phyloP scores from a whole-genome alignment of 2,329 filamentous ascomycete species.

The Corynespora cassiicola region DNA sequence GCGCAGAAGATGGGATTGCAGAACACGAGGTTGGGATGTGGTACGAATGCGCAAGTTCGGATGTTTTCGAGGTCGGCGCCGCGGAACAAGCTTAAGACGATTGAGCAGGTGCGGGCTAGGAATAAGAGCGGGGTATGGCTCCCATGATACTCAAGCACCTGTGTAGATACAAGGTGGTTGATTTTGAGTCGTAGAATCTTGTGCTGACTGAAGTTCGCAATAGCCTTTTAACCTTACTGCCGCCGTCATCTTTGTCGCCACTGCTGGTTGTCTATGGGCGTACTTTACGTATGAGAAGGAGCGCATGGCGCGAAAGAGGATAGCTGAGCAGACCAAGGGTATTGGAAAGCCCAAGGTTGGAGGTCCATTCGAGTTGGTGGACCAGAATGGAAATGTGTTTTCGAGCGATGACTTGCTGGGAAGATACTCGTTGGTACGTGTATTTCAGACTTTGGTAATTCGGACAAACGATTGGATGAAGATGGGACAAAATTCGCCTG shows the following conservation, averaged over 20 bases:
- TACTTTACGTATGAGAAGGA: conserved; percentile 96
- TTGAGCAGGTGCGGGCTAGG: conserved; percentile 41
- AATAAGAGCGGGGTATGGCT: conserved; percentile 43
- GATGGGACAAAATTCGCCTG: too few relatives aligned
- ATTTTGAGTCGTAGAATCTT: neutral
- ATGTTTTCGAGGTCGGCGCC: conserved; percentile 36
- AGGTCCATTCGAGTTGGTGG: conserved; percentile 80
- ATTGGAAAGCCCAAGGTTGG: conserved; percentile 93
- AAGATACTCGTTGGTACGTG: conserved; percentile 76
- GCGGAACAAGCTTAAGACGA: conserved; percentile 40
- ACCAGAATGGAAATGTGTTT: conserved; percentile 81
- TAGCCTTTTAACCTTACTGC: conserved; percentile 95
- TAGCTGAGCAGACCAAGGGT: conserved; percentile 92
- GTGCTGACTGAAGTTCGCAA: conserved; percentile 15
- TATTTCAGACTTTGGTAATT: neutral
- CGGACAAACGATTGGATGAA: conserved; percentile 1
- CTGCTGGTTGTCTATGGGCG: conserved; percentile 78
- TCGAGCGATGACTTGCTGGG: conserved; percentile 84
- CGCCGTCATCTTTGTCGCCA: conserved; percentile 81
- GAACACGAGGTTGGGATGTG: conserved; percentile 4
- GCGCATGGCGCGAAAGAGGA: conserved; percentile 84
- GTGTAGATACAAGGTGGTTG: neutral
- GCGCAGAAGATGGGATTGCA: conserved; percentile 8
- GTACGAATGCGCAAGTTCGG: conserved; percentile 19
- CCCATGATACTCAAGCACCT: neutral